Evolutionary conservation across 2,329 filamentous ascomycete species (phyloP), one percentile per base, ranked within the genome.

Genomic region (Fusarium sulawesiense): DNA sequence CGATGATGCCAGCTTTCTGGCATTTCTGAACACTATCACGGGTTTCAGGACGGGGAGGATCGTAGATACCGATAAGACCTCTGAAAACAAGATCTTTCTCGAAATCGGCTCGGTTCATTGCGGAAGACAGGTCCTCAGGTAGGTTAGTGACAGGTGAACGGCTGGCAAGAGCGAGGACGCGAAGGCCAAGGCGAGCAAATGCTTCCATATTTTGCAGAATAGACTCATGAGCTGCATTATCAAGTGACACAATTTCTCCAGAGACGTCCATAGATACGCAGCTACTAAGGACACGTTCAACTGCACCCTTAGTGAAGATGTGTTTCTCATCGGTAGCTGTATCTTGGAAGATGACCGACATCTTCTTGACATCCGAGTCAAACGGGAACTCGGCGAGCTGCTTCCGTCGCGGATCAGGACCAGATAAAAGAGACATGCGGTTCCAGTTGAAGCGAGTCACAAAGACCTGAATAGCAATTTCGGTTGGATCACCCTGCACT

Each of bases 391-490:
- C 91, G 2, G 88, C 87, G 21, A 89, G 78, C 66, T 90, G 85
- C 25, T 80, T 81, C 88, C 88, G 90, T 37, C 80, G 68, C 1
- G 86, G 80, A 8, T 76, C 79, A 0, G 85, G 79, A 9, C 83
- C 85, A 8, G 83, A 79, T 0, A 84, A 85, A 65, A 86, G 85
- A 20, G 80, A 80, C 18, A 84, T 80, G 8, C 87, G 83, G 64
- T 89, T 89, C 83, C 87, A 88, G 55, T 87, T 82, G 76, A 93
- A 93, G 18, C 91, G 88, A 56, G 86, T 87, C 10, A 89, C 89
- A 72, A 93, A 92, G 0, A 93, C 91, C 70, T 92, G 90, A 44
- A 93, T 91, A 6, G 91, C 91, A 68, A 93, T 92, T 71, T 93
- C 91, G 0, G 78, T 79, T 2, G 89, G 88, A 71, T 91, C 89